These are phyloP conservation scores for Huntiella bhutanensis DNA, from an alignment of 2,329 filamentous ascomycete genomes.

Conservation along the genomic window DNA sequence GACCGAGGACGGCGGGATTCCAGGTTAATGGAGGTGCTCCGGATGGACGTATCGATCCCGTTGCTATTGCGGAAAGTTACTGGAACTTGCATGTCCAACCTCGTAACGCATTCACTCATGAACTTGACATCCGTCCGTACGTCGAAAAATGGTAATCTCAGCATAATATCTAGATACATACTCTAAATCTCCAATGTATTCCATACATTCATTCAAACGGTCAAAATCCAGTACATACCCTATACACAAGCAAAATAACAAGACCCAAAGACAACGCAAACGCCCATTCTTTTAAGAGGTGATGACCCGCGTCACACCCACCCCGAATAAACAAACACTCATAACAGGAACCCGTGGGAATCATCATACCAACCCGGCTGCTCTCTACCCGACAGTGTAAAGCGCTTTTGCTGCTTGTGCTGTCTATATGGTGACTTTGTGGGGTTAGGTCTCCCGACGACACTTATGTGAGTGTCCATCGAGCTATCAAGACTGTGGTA, in stretches of 20 bases:
- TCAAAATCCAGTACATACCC: background rate
- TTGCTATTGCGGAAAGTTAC: conserved; percentile 71
- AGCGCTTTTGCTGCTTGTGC: no score
- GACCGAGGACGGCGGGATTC: conserved; percentile 43
- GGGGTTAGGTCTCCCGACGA: background rate
- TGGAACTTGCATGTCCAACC: conserved; percentile 73
- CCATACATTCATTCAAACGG: background rate
- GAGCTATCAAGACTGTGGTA: background rate
- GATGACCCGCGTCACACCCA: background rate
- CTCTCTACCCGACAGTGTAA: background rate
- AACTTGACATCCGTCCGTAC: conserved; percentile 62
- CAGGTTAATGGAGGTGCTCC: conserved; percentile 26
- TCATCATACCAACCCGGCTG: background rate
- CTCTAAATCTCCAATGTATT: background rate
- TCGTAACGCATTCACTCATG: conserved; percentile 59
- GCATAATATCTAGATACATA: background rate
- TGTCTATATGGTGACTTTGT: no score
- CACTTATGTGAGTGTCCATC: conserved; percentile 6
- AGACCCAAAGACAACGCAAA: conserved; percentile 2
- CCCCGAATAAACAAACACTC: background rate
- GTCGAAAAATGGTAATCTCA: conserved; percentile 57
- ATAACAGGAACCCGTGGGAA: background rate
- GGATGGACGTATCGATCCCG: conserved; percentile 50
- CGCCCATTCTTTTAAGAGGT: conserved; percentile 2
- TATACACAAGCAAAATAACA: background rate